Evolutionary conservation across 2,329 filamentous ascomycete genomes (phyloP).

Genomic region (Scedosporium boydii): DNA sequence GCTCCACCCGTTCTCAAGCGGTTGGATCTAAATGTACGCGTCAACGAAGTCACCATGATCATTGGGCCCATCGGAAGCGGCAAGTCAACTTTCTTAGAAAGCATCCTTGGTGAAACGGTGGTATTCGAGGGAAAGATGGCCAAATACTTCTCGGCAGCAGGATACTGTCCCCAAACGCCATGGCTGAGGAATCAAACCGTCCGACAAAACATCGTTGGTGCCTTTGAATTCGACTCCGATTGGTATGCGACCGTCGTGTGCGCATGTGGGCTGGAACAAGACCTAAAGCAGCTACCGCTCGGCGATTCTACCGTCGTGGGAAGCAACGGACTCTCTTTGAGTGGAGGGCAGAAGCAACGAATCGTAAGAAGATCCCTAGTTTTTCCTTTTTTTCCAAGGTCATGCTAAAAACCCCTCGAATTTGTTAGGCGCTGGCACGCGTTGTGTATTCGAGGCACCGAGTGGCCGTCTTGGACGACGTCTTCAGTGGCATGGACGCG

Average conservation of each 20-base stretch:
- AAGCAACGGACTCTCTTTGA: constrained; percentile 30
- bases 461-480: constrained; percentile 34
- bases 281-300: constrained; percentile 20
- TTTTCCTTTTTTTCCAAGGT: neutral
- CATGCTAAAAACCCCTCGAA: neutral
- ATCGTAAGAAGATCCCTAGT: constrained; percentile 9
- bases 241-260: constrained; percentile 26
- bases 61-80: constrained; percentile 27
- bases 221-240: constrained; percentile 17
- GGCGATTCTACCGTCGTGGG: constrained; percentile 29
- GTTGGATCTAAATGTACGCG: constrained; percentile 22
- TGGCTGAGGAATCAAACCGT: constrained; percentile 25
- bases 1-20: constrained; percentile 14
- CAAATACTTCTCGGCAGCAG: constrained; percentile 11
- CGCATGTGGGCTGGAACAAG: constrained; percentile 20
- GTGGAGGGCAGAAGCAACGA: constrained; percentile 29
- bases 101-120: constrained; percentile 21
- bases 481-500: constrained; percentile 32
- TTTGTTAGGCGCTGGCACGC: constrained; percentile 25
- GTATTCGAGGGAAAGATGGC: constrained; percentile 11
- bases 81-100: constrained; percentile 26
- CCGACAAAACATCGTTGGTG: constrained; percentile 27
- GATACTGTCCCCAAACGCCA: constrained; percentile 22
- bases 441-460: constrained; percentile 30
- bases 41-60: constrained; percentile 24